phyloP scores from a whole-genome alignment of 2,329 filamentous ascomycete species.

The Gaeumannomyces sp. region DNA sequence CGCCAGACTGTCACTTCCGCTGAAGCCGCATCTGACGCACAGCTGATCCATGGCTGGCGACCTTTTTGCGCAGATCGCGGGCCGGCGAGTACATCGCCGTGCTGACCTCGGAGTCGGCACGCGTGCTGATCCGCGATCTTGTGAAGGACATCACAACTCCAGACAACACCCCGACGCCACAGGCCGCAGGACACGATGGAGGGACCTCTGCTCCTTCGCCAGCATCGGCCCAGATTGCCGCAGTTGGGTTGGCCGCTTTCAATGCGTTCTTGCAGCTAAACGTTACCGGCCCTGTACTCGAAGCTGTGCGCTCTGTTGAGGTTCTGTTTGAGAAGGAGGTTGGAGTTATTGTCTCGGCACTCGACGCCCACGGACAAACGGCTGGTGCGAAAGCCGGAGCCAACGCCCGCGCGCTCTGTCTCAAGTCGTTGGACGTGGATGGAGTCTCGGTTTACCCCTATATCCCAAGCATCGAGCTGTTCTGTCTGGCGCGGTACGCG shows the following conservation, averaged over 20 bases:
- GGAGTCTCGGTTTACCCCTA: slow-evolving; percentile 81
- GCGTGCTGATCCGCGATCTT: slow-evolving; percentile 8
- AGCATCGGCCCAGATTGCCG: slow-evolving; percentile 22
- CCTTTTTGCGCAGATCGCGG: slow-evolving; percentile 6
- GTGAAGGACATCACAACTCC: not conserved
- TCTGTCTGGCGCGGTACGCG: slow-evolving; percentile 61
- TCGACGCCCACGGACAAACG: slow-evolving; percentile 18
- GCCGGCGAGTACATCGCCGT: slow-evolving; percentile 9
- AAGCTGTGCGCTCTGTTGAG: slow-evolving; percentile 25
- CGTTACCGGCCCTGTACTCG: slow-evolving; percentile 79
- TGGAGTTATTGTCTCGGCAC: slow-evolving; percentile 22
- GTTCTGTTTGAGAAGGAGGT: slow-evolving; percentile 23
- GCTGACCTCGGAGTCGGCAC: slow-evolving; percentile 8
- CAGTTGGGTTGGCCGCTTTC: slow-evolving; percentile 62
- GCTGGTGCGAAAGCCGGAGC: slow-evolving; percentile 3
- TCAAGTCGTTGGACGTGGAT: slow-evolving; percentile 69
- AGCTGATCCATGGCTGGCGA: not conserved
- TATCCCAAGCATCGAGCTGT: slow-evolving; percentile 76
- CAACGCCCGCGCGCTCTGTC: slow-evolving; percentile 33
- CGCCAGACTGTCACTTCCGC: too few species aligned
- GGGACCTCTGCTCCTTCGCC: not conserved
- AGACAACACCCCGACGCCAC: not conserved
- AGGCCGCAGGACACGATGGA: not conserved
- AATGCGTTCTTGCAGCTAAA: slow-evolving; percentile 80
- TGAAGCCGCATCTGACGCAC: not conserved